Evolutionary conservation across 306 rosid species (phyloP).

Genomic region (Argentina anserina): DNA sequence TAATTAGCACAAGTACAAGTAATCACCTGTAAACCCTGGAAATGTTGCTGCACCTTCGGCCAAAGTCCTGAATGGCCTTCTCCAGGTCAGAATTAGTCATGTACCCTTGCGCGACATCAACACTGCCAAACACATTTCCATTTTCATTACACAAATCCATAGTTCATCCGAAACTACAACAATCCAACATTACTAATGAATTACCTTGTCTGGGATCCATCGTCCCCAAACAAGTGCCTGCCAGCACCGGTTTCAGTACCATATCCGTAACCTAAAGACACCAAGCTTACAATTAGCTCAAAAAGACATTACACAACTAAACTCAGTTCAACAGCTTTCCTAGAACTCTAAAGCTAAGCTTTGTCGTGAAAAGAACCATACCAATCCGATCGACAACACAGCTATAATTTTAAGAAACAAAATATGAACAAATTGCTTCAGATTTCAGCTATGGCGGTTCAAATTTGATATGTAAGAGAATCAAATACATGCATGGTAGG

Average conservation of each 20-base stretch:
- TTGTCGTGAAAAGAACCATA: too few species aligned
- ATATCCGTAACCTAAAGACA: constrained; percentile 32
- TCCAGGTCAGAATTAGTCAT: constrained; percentile 84
- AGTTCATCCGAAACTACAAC: background rate
- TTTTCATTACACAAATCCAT: constrained; percentile 1
- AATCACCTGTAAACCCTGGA: constrained; percentile 92
- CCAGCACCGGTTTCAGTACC: constrained; percentile 29
- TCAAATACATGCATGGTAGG: background rate
- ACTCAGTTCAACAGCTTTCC: too few species aligned
- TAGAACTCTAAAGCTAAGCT: too few species aligned
- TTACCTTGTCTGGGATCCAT: constrained; percentile 42
- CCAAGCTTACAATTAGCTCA: constrained; percentile 10
- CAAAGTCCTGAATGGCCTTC: constrained; percentile 53
- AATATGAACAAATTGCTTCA: too few species aligned
- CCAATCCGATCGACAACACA: background rate
- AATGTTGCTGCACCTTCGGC: constrained; percentile 69
- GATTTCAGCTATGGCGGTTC: background rate
- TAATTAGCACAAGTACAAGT: constrained; percentile 24
- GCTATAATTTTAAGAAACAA: too few species aligned
- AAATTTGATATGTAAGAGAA: background rate
- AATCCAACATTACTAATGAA: constrained; percentile 11
- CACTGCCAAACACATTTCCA: constrained; percentile 19
- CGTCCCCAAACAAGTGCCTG: constrained; percentile 53
- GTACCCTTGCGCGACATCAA: constrained; percentile 56
- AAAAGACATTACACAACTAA: background rate